phyloP scores from a whole-genome alignment of 2,329 filamentous ascomycete genomes.

The Colletotrichum liaoningense region DNA sequence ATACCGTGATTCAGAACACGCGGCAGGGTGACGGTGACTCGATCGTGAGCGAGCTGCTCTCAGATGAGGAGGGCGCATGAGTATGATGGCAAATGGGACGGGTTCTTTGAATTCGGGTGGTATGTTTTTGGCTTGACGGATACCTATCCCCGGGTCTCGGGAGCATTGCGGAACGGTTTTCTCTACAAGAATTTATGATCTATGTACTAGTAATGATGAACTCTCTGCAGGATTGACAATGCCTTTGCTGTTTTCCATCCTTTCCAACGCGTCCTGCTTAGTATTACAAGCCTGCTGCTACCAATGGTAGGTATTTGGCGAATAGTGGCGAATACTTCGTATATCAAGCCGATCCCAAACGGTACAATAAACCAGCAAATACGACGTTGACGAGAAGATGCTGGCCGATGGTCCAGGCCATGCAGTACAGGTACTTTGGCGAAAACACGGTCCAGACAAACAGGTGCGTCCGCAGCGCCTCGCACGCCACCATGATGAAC shows the following conservation, averaged over 20 bases:
- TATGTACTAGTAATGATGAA: slow-evolving; percentile 33
- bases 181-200: slow-evolving; percentile 27
- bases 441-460: slow-evolving; percentile 99
- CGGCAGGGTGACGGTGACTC: slow-evolving; percentile 44
- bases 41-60: slow-evolving; percentile 53
- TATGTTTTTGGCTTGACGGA: slow-evolving; percentile 7
- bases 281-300: neutral
- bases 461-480: slow-evolving; percentile 83
- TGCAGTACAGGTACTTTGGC: slow-evolving; percentile 92
- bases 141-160: neutral
- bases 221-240: neutral
- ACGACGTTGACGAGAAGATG: slow-evolving; percentile 80
- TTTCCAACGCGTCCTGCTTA: neutral
- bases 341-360: slow-evolving; percentile 49
- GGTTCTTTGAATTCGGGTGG: neutral
- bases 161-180: slow-evolving; percentile 7
- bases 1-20: slow-evolving; percentile 39
- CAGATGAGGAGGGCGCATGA: slow-evolving; percentile 50
- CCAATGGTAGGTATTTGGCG: neutral
- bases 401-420: slow-evolving; percentile 87
- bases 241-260: neutral
- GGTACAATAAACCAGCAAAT: slow-evolving; percentile 69
- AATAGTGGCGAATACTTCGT: neutral
- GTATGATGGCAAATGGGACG: neutral
- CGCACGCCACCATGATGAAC: slow-evolving; percentile 91